Evolutionary conservation across 1,284 basidiomycete genomes (phyloP).

Genomic region (Ceratobasidium sp.): DNA sequence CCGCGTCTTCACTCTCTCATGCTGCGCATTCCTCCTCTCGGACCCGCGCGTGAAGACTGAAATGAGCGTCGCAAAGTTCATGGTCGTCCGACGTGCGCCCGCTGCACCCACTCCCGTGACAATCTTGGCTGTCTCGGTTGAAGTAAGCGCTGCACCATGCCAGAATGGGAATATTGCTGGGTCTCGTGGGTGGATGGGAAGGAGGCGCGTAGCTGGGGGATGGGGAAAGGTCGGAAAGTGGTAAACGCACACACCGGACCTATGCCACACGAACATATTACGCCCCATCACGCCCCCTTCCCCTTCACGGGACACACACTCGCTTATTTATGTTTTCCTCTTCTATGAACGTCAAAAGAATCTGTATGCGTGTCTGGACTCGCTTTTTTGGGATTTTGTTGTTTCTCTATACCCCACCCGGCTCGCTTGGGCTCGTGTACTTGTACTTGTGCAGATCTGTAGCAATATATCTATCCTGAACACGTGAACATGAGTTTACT

Average conservation of each 20-base stretch:
- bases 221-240: conserved; percentile 39
- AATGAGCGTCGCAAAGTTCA: conserved; percentile 25
- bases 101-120: background rate
- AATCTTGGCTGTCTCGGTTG: too few species aligned
- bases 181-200: conserved; percentile 18
- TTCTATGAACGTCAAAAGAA: background rate
- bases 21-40: conserved; percentile 27
- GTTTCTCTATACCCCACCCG: conserved; percentile 11
- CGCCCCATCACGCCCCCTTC: conserved; percentile 12
- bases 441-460: too few species aligned
- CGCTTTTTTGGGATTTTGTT: conserved; percentile 14
- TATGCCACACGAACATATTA: background rate
- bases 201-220: background rate
- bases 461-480: too few species aligned
- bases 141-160: background rate
- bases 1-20: conserved; percentile 32
- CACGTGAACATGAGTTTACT: too few species aligned
- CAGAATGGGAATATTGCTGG: background rate
- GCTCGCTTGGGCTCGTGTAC: too few species aligned
- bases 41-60: conserved; percentile 32
- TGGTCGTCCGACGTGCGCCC: conserved; percentile 34
- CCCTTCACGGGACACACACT: conserved; percentile 20
- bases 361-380: conserved; percentile 28
- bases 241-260: background rate
- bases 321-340: background rate